A percentile compares a stretch with the other conserved stretches of the same genome.
Evolutionary conservation across 305 asterid species (phyloP).

Genomic region (Ilex paraguariensis): DNA sequence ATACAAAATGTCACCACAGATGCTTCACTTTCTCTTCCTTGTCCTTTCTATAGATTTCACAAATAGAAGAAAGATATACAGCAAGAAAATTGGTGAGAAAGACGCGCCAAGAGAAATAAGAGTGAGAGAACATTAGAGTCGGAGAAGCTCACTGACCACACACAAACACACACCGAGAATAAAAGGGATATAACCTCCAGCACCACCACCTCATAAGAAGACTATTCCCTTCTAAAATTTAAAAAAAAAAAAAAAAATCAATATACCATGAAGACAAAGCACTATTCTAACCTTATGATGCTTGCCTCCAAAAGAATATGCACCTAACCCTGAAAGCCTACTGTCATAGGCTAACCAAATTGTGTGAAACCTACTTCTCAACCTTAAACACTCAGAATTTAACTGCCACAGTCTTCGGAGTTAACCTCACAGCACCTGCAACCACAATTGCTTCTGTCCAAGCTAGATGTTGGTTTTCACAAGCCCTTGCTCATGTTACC

Average conservation of each 20-base stretch:
- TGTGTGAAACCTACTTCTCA: conserved; percentile 31
- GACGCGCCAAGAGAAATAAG: conserved; percentile 12
- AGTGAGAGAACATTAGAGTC: conserved; percentile 16
- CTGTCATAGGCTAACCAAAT: conserved; percentile 26
- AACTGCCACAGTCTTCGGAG: no score
- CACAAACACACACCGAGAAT: conserved; percentile 18
- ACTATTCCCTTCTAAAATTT: conserved; percentile 38
- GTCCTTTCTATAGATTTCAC: conserved; percentile 10
- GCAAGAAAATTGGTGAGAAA: conserved; percentile 24
- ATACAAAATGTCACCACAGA: conserved; percentile 41
- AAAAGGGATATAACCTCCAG: conserved; percentile 14
- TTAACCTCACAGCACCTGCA: no score
- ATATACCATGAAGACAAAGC: conserved; percentile 50
- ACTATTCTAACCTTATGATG: conserved; percentile 21
- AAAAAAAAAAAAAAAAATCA: conserved; percentile 26
- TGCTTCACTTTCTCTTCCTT: conserved; percentile 31
- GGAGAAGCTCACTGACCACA: conserved; percentile 23
- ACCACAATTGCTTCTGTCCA: no score
- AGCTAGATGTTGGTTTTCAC: neutral
- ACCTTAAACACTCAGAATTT: conserved; percentile 3
- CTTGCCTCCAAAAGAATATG: conserved; percentile 80
- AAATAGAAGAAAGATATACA: conserved; percentile 43
- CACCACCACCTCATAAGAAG: conserved; percentile 30
- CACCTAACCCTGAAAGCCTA: conserved; percentile 39
- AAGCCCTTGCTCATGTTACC: conserved; percentile 12